Percentiles rank a stretch among this genome's conserved stretches.
Conservation (phyloP, 495 filamentous ascomycete genomes). For the Tuber magnatum region DNA sequence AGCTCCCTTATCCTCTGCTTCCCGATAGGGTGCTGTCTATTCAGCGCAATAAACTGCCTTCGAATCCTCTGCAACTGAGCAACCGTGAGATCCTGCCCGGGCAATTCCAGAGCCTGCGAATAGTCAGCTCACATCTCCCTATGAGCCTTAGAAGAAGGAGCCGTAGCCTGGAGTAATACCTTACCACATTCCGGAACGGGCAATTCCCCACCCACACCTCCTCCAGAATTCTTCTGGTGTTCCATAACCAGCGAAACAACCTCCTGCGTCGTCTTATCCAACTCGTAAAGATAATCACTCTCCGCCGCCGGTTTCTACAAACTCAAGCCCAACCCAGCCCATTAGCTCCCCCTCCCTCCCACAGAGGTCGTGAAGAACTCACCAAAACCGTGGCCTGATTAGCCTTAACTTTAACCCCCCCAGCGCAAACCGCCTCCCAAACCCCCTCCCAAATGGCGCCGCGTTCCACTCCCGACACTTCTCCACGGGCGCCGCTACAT, state of each 20-base stretch:
- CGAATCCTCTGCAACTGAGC: constrained; percentile 75
- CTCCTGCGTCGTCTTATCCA: constrained; percentile 78
- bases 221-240: constrained; percentile 53
- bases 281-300: constrained; percentile 72
- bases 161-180: constrained; percentile 26
- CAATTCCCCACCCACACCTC: constrained; percentile 46
- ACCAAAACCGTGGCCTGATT: constrained; percentile 75
- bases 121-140: constrained; percentile 38
- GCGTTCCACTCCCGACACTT: constrained; percentile 41
- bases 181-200: constrained; percentile 42
- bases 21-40: constrained; percentile 53
- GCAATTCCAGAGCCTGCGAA: constrained; percentile 51
- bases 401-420: constrained; percentile 57
- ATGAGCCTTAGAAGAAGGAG: constrained; percentile 42
- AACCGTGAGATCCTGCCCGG: constrained; percentile 55
- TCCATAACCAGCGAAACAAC: constrained; percentile 67
- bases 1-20: constrained; percentile 57
- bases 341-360: constrained; percentile 3
- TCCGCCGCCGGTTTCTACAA: constrained; percentile 55
- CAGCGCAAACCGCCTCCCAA: constrained; percentile 69
- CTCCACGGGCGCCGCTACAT: constrained; percentile 70
- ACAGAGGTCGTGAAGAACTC: constrained; percentile 12
- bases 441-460: constrained; percentile 51
- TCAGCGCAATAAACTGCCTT: constrained; percentile 77
- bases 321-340: neutral